These are phyloP conservation scores for Fusarium verticillioides DNA, from an alignment of 2,329 filamentous ascomycete species.

Conservation along the genomic window DNA sequence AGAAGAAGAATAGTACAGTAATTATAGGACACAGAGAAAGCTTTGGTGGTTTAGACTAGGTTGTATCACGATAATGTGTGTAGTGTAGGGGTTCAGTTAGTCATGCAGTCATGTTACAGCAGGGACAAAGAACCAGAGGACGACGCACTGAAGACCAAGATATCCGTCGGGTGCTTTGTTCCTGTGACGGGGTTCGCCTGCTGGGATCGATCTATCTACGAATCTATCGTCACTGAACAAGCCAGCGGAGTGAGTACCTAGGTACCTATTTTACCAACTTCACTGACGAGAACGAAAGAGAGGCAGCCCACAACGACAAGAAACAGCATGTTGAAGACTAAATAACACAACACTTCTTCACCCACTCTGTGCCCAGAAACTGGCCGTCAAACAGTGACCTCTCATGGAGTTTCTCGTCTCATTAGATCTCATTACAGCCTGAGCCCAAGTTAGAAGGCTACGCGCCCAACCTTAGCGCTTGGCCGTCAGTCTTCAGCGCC, in stretches of 20 bases:
- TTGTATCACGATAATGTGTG: neutral
- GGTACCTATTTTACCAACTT: neutral
- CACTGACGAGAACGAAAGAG: slow-evolving; percentile 10
- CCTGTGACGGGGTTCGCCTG: neutral
- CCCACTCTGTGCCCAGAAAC: neutral
- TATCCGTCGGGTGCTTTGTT: slow-evolving; percentile 5
- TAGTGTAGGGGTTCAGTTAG: neutral
- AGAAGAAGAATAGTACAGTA: neutral
- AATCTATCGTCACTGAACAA: neutral
- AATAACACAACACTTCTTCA: neutral
- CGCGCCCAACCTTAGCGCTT: slow-evolving; percentile 27
- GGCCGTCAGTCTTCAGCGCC: neutral
- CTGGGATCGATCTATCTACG: neutral
- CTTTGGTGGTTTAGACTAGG: neutral
- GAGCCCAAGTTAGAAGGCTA: neutral
- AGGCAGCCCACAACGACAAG: slow-evolving; percentile 21
- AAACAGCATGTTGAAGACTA: slow-evolving; percentile 7
- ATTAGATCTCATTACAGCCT: slow-evolving; percentile 6
- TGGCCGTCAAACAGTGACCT: neutral
- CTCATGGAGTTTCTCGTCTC: neutral
- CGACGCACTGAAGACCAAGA: neutral
- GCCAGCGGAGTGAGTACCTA: neutral
- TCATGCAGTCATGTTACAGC: neutral
- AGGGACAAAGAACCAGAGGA: neutral
- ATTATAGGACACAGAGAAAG: neutral